Conservation (phyloP, 495 filamentous ascomycete genomes). For the Coniosporium apollinis region DNA sequence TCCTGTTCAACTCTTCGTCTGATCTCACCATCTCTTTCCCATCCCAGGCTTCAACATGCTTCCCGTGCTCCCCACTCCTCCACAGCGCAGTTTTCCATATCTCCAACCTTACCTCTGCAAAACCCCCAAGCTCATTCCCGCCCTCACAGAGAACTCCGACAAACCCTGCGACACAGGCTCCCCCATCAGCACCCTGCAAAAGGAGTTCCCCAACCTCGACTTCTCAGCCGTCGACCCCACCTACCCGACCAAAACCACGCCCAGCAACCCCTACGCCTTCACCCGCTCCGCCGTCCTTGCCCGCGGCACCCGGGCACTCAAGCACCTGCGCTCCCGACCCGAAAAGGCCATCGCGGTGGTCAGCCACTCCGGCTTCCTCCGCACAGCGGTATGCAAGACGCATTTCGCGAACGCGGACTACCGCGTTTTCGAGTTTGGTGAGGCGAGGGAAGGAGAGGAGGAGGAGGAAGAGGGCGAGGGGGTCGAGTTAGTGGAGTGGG, state of each 20-base stretch:
- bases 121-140: too few species aligned
- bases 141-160: slow-evolving; percentile 41
- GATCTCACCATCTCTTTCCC: too few species aligned
- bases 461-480: too few species aligned
- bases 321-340: slow-evolving; percentile 30
- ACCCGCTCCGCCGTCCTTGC: slow-evolving; percentile 28
- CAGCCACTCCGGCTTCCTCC: slow-evolving; percentile 41
- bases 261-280: slow-evolving; percentile 28
- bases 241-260: slow-evolving; percentile 38
- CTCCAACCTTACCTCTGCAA: too few species aligned
- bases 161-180: slow-evolving; percentile 42
- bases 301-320: slow-evolving; percentile 31
- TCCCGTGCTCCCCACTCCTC: too few species aligned
- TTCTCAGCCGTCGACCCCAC: slow-evolving; percentile 28
- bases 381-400: slow-evolving; percentile 23
- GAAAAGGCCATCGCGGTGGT: slow-evolving; percentile 47
- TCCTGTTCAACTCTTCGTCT: too few species aligned
- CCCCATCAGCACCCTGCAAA: slow-evolving; percentile 21
- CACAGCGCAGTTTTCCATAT: too few species aligned
- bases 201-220: slow-evolving; percentile 32
- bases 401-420: slow-evolving; percentile 40
- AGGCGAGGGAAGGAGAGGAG: slow-evolving; percentile 16
- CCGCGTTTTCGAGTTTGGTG: slow-evolving; percentile 40
- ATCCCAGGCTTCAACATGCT: too few species aligned
- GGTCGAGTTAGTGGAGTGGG: slow-evolving; percentile 15